phyloP scores from a whole-genome alignment of 2,329 filamentous ascomycete species.

The Trichoderma koningiopsis region DNA sequence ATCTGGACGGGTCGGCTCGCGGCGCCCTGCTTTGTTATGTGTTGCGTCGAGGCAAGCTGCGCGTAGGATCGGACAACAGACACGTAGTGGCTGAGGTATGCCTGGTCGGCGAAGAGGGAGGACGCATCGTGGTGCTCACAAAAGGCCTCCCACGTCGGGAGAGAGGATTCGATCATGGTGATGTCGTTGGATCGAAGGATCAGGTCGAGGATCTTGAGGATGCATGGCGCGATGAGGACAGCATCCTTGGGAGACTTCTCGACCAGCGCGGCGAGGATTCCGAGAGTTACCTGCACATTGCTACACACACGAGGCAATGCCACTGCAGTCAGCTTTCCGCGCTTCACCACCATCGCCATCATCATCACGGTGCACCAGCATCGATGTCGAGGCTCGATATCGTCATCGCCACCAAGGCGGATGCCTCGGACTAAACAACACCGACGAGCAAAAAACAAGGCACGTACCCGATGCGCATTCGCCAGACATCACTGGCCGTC shows the following conservation, averaged over 20 bases:
- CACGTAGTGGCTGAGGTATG: slow-evolving; percentile 80
- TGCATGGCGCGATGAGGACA: slow-evolving; percentile 80
- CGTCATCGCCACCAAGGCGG: slow-evolving; percentile 22
- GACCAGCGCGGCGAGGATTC: slow-evolving; percentile 87
- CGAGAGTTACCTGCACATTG: slow-evolving; percentile 91
- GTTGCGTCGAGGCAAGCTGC: slow-evolving; percentile 70
- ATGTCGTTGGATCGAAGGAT: slow-evolving; percentile 86
- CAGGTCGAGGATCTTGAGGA: slow-evolving; percentile 80
- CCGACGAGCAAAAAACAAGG: not conserved
- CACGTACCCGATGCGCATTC: slow-evolving; percentile 77
- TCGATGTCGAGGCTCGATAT: not conserved
- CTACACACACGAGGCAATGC: slow-evolving; percentile 46
- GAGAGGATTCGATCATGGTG: slow-evolving; percentile 87
- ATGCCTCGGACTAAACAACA: slow-evolving; percentile 2
- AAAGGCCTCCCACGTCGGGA: slow-evolving; percentile 83
- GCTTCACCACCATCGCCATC: not conserved
- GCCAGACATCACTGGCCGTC: slow-evolving; percentile 88
- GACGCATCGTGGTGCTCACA: slow-evolving; percentile 87
- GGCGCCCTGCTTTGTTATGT: slow-evolving; percentile 52
- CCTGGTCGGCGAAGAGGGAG: slow-evolving; percentile 80
- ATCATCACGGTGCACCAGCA: not conserved
- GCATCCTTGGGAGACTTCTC: slow-evolving; percentile 91
- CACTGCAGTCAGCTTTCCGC: slow-evolving; percentile 13
- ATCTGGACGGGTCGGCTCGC: slow-evolving; percentile 73
- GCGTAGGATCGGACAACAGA: slow-evolving; percentile 80